phyloP scores from a whole-genome alignment of 495 filamentous ascomycete genomes.

The Lepidopterella palustris region DNA sequence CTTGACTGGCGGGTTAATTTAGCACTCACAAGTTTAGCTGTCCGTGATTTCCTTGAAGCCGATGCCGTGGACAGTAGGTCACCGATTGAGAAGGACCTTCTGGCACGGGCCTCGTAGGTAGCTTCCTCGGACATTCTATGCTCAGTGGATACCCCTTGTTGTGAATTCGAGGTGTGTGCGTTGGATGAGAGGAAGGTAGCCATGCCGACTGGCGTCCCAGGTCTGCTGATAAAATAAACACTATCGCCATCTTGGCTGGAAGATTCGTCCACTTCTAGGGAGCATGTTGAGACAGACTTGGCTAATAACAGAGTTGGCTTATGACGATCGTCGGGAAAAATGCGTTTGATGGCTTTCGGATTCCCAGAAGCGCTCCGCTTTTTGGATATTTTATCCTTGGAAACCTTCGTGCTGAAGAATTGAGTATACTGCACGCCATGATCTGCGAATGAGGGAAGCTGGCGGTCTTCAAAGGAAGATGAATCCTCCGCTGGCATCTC shows the following conservation, averaged over 20 bases:
- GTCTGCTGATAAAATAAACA: slow-evolving; percentile 29
- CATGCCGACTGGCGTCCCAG: slow-evolving; percentile 26
- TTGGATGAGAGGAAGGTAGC: slow-evolving; percentile 16
- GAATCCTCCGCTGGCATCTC: slow-evolving; percentile 26
- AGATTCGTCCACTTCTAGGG: slow-evolving; percentile 33
- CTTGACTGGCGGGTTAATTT: slow-evolving; percentile 27
- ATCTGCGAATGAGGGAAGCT: not conserved
- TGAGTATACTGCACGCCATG: slow-evolving; percentile 29
- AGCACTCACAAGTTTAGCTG: slow-evolving; percentile 19
- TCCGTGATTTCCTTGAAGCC: slow-evolving; percentile 29
- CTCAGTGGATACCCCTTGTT: not conserved
- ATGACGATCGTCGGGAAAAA: slow-evolving; percentile 34
- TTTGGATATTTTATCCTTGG: slow-evolving; percentile 26
- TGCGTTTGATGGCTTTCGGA: slow-evolving; percentile 30
- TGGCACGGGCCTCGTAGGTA: slow-evolving; percentile 9
- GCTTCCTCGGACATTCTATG: not conserved
- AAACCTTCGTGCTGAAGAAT: slow-evolving; percentile 34
- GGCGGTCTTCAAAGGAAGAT: slow-evolving; percentile 7
- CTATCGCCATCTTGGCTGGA: slow-evolving; percentile 28
- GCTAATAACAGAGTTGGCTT: slow-evolving; percentile 32
- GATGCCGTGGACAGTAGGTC: slow-evolving; percentile 32
- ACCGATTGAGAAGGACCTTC: slow-evolving; percentile 38
- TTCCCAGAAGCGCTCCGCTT: slow-evolving; percentile 25
- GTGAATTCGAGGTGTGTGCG: slow-evolving; percentile 1
- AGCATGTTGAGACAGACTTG: slow-evolving; percentile 22